Conservation (phyloP, 2,329 filamentous ascomycete genomes). For the Botryotinia narcissicola region DNA sequence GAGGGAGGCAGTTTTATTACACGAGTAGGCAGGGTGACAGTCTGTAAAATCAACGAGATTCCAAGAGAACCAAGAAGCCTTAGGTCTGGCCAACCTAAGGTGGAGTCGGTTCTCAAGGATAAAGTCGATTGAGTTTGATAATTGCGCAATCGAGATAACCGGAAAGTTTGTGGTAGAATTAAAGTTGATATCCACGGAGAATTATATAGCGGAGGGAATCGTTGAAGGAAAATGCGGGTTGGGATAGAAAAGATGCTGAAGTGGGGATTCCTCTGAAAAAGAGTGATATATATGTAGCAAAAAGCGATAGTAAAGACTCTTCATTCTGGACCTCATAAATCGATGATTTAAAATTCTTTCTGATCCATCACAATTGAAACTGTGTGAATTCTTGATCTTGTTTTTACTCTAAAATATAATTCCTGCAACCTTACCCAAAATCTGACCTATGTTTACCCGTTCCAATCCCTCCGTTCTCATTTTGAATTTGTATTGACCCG, state of each 20-base stretch:
- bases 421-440: neutral
- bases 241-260: neutral
- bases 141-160: neutral
- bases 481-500: neutral
- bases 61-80: neutral
- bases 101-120: neutral
- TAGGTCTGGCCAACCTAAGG: slow-evolving; percentile 10
- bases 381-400: neutral
- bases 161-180: neutral
- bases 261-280: neutral
- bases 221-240: neutral
- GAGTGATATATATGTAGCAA: neutral
- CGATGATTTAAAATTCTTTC: neutral
- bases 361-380: neutral
- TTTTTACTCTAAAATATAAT: neutral
- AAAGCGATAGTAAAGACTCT: neutral
- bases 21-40: neutral
- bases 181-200: too few species aligned
- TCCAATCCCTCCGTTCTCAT: neutral
- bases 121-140: neutral
- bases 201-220: too few species aligned
- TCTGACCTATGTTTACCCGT: neutral
- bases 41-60: neutral
- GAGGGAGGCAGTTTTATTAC: too few species aligned
- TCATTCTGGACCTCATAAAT: neutral